Conservation (phyloP, 2,329 filamentous ascomycete species). For the Endoconidiophora laricicola region DNA sequence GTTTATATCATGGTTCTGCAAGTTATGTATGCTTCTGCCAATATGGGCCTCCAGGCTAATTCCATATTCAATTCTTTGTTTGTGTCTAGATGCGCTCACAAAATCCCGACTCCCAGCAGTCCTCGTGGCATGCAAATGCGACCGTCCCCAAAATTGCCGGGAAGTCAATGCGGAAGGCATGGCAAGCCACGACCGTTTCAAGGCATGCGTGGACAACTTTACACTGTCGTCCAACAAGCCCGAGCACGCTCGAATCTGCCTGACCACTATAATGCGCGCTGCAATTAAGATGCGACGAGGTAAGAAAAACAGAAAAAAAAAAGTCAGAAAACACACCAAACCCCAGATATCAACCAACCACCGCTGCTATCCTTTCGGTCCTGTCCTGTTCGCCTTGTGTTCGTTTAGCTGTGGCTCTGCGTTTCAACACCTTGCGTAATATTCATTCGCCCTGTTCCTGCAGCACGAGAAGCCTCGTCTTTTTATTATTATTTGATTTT, state of each 20-base stretch:
- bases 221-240: conserved; percentile 54
- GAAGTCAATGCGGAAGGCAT: conserved; percentile 55
- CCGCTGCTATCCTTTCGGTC: conserved; percentile 7
- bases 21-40: neutral
- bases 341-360: too few relatives aligned
- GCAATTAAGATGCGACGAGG: conserved; percentile 53
- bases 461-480: neutral
- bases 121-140: conserved; percentile 81
- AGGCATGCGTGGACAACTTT: conserved; percentile 54
- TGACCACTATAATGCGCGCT: conserved; percentile 58
- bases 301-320: conserved; percentile 20
- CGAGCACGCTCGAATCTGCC: conserved; percentile 57
- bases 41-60: conserved; percentile 3
- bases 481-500: neutral
- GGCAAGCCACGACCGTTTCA: conserved; percentile 43
- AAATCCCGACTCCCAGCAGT: conserved; percentile 59
- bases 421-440: neutral
- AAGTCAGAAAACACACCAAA: too few relatives aligned
- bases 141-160: conserved; percentile 52
- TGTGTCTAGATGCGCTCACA: conserved; percentile 47
- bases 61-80: neutral
- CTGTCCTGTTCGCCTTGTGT: neutral
- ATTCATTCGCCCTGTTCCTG: too few relatives aligned
- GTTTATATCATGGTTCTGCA: conserved; percentile 21
- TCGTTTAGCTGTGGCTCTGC: neutral